A percentile compares a stretch with the other conserved stretches of the same genome.
phyloP scores from a whole-genome alignment of 129 eudicot genomes.

The Rutidosis leptorrhynchoides region DNA sequence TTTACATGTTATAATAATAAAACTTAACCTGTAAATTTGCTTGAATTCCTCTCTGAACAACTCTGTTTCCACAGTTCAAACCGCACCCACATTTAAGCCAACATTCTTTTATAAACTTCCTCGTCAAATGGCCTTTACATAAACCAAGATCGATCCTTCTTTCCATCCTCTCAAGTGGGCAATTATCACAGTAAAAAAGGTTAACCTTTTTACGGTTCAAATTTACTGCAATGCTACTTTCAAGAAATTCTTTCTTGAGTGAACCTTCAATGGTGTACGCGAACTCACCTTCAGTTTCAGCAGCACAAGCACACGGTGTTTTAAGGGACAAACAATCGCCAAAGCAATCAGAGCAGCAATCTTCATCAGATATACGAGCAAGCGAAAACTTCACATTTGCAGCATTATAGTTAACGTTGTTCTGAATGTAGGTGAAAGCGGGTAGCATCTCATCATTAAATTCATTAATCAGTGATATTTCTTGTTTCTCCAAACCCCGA shows the following conservation, averaged over 20 bases:
- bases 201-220: slow-evolving; percentile 16
- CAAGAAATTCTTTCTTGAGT: slow-evolving; percentile 43
- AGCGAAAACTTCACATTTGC: slow-evolving; percentile 47
- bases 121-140: slow-evolving; percentile 54
- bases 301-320: slow-evolving; percentile 52
- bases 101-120: slow-evolving; percentile 60
- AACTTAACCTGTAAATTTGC: slow-evolving; percentile 46
- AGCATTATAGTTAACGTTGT: slow-evolving; percentile 27
- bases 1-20: not conserved
- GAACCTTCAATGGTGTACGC: slow-evolving; percentile 45
- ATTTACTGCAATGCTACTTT: slow-evolving; percentile 25
- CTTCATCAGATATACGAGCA: slow-evolving; percentile 44
- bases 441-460: slow-evolving; percentile 37
- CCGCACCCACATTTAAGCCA: slow-evolving; percentile 63
- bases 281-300: slow-evolving; percentile 51
- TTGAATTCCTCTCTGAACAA: slow-evolving; percentile 55
- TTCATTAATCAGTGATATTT: slow-evolving; percentile 48
- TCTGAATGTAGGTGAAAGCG: slow-evolving; percentile 42
- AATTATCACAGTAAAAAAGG: slow-evolving; percentile 42
- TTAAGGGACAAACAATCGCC: slow-evolving; percentile 48
- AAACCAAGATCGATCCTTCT: slow-evolving; percentile 15
- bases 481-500: slow-evolving; percentile 39
- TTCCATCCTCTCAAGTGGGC: slow-evolving; percentile 47
- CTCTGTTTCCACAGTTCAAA: slow-evolving; percentile 58
- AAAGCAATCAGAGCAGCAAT: slow-evolving; percentile 45